These are phyloP conservation scores for Endoconidiophora laricicola DNA, from an alignment of 2,329 filamentous ascomycete species.

Conservation along the genomic window DNA sequence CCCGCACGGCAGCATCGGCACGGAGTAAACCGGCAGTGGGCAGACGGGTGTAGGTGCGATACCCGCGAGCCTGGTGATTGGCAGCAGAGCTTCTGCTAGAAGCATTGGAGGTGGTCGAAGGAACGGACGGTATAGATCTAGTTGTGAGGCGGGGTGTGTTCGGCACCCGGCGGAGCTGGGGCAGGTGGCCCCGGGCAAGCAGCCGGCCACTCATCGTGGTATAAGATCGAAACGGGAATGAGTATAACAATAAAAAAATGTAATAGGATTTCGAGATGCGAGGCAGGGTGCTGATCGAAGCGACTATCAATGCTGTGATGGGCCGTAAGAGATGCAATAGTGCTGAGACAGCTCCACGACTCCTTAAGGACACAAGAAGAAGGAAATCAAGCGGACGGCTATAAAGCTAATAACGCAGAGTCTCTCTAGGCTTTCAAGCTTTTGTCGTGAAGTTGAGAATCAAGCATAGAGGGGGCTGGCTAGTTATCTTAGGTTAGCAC, in stretches of 20 bases:
- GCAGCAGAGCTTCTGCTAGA: not conserved
- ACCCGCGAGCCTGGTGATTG: not conserved
- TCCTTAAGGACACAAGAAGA: not conserved
- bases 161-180: constrained; percentile 10
- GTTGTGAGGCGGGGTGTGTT: constrained; percentile 2
- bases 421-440: not conserved
- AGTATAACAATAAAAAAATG: not conserved
- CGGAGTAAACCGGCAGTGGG: constrained; percentile 53
- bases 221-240: not conserved
- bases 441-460: constrained; percentile 2
- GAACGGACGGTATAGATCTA: not conserved
- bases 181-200: constrained; percentile 11
- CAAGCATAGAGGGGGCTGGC: not conserved
- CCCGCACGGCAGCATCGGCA: constrained; percentile 44
- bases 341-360: not conserved
- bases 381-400: not conserved
- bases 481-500: not conserved
- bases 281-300: not conserved
- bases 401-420: not conserved
- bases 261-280: not conserved
- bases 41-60: constrained; percentile 32
- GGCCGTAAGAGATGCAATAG: not conserved
- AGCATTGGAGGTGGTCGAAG: not conserved
- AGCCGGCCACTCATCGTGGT: constrained; percentile 12
- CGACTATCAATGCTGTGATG: not conserved